Percentiles rank a stretch among this genome's conserved stretches.
phyloP scores from a whole-genome alignment of 306 rosid species.

The Rosa rugosa region DNA sequence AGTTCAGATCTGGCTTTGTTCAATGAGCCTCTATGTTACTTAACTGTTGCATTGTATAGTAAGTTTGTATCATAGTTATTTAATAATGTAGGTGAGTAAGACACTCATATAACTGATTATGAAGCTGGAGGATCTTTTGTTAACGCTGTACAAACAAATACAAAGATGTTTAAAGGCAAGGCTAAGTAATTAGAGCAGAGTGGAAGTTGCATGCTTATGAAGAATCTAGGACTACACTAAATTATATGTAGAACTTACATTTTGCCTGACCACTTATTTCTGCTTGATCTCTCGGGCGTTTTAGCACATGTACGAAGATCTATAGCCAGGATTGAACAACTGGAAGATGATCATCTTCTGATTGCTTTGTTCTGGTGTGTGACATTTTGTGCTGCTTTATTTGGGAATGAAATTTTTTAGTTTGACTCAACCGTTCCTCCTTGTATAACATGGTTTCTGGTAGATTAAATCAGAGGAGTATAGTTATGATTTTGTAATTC shows the following conservation, averaged over 20 bases:
- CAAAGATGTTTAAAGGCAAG: neutral
- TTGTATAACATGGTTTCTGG: neutral
- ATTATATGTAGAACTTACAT: neutral
- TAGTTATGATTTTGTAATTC: neutral
- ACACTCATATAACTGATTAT: neutral
- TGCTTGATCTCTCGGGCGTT: neutral
- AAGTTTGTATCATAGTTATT: neutral
- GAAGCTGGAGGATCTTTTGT: neutral
- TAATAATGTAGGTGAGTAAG: neutral
- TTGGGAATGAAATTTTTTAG: neutral
- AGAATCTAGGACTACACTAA: neutral
- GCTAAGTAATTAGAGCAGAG: neutral
- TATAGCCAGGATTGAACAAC: neutral
- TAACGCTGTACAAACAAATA: neutral
- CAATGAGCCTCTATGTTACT: neutral
- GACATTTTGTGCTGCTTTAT: neutral
- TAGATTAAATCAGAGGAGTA: neutral
- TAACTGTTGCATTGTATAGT: neutral
- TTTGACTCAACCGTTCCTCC: neutral
- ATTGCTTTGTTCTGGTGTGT: neutral
- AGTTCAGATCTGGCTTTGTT: neutral
- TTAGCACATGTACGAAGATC: neutral
- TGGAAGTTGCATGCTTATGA: neutral
- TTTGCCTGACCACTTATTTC: neutral
- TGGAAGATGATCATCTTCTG: neutral